Base-by-base conservation (phyloP, 2,329 filamentous ascomycete genomes). In the Cytospora mali region DNA sequence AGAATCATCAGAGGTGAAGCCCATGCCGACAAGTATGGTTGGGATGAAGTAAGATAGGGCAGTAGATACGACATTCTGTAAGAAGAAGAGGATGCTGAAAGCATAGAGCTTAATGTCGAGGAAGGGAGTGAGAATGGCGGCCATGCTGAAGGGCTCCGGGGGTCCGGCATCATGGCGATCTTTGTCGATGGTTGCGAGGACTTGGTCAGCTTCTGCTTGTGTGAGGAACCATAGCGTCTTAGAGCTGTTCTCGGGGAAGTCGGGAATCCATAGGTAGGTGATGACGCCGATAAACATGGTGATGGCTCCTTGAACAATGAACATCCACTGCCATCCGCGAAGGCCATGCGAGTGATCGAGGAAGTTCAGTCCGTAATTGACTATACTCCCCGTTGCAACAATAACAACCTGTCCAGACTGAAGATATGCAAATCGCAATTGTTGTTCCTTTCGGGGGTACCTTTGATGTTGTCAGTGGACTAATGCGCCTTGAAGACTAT, bases 251-350 rank as follows among this genome's bases (percentile, higher is more conserved):
- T 90, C 87, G 0, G 87, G 87, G 66, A 90, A 90, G 69, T 89
- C 86, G 49, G 89, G 79, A 75, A 90, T 89, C 87, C 87, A 90
- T 79, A 86, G 88, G 69, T 86, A 89, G 0, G 87, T 88, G 14
- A 80, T 62, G 31, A 88, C 68, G 3, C 87, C 87, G 23, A 90
- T 74, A 25, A 85, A 73, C 64, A 80, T 80, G 5, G 87, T 81
- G 67, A 90, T 84, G 11, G 84, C 69, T 0, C 88, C 87, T 68
- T 90, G 87, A 0, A 90, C 84, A 0, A 89, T 72, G 67, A 86
- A 90, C 86, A 90, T 90, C 79, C 84, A 90, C 29, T 85, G 82
- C 87, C 87, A 90, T 2, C 87, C 86, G 11, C 80, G 80, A 27
- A 90, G 69, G 6, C 82, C 83, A 2, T 76, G 77, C 11, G 72